Conservation (phyloP, 129 eudicot genomes). For the Sambucus nigra region DNA sequence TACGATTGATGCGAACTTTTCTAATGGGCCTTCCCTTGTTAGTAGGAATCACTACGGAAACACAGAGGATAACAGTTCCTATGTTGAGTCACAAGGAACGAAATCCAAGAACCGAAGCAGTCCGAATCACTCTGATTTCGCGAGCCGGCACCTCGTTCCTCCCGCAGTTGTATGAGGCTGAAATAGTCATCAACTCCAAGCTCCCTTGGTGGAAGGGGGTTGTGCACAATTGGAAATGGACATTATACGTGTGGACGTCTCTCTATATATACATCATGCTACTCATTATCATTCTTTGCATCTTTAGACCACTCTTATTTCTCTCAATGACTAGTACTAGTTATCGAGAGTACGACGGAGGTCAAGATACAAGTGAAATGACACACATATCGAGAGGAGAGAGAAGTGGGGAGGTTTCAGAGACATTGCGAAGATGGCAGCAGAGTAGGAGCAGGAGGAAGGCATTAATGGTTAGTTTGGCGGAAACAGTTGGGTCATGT, state of each 20-base stretch:
- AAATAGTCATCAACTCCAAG: slow-evolving; percentile 38
- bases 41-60: slow-evolving; percentile 46
- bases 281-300: slow-evolving; percentile 33
- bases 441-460: slow-evolving; percentile 51
- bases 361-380: neutral
- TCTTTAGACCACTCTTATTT: slow-evolving; percentile 40
- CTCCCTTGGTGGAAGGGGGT: slow-evolving; percentile 70
- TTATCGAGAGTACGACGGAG: neutral
- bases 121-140: slow-evolving; percentile 40
- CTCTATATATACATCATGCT: slow-evolving; percentile 38
- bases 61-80: slow-evolving; percentile 40
- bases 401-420: slow-evolving; percentile 22
- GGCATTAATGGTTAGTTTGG: slow-evolving; percentile 29
- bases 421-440: slow-evolving; percentile 40
- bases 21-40: slow-evolving; percentile 47
- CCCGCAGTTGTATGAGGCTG: slow-evolving; percentile 74
- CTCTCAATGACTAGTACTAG: slow-evolving; percentile 14
- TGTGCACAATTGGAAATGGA: slow-evolving; percentile 73
- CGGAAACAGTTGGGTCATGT: slow-evolving; percentile 18
- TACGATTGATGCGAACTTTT: slow-evolving; percentile 40
- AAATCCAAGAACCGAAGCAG: slow-evolving; percentile 39
- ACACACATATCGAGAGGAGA: slow-evolving; percentile 12
- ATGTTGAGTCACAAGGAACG: slow-evolving; percentile 52
- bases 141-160: slow-evolving; percentile 56
- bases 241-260: slow-evolving; percentile 74